Conservation (phyloP, 2,329 filamentous ascomycete species). For the Chrysosporium keratinophilum region DNA sequence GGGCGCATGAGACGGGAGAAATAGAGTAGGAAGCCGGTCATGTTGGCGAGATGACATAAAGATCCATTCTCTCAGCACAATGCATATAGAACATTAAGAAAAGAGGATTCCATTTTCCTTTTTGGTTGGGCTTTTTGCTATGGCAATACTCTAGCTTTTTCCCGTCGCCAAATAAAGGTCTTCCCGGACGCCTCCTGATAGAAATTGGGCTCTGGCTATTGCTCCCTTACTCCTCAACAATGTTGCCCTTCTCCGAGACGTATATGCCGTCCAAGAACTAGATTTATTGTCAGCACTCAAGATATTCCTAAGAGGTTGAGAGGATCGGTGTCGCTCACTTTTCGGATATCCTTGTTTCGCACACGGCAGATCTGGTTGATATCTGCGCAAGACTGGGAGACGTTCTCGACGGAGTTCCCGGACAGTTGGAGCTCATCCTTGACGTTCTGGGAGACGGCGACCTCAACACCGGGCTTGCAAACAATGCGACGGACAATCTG, state of each 20-base stretch:
- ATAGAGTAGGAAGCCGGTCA: neutral
- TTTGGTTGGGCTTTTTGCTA: constrained; percentile 9
- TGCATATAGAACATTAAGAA: constrained; percentile 12
- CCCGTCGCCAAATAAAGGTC: constrained; percentile 9
- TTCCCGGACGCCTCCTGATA: constrained; percentile 5
- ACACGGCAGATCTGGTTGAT: constrained; percentile 99
- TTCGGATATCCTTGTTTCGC: constrained; percentile 99
- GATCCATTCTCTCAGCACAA: constrained; percentile 8
- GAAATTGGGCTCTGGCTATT: neutral
- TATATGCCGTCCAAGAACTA: constrained; percentile 99
- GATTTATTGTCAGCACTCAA: neutral
- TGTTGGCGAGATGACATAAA: neutral
- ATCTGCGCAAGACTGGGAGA: constrained; percentile 96
- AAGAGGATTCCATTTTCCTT: constrained; percentile 9
- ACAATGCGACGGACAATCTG: constrained; percentile 91
- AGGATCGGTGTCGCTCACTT: constrained; percentile 47
- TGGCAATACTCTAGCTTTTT: constrained; percentile 8
- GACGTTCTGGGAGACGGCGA: constrained; percentile 78
- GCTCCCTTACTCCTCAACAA: constrained; percentile 41
- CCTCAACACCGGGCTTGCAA: constrained; percentile 83
- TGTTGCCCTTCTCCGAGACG: constrained; percentile 97
- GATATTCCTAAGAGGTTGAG: neutral
- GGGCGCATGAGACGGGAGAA: neutral
- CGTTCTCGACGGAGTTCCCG: constrained; percentile 93
- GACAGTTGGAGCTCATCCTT: constrained; percentile 94